phyloP scores from a whole-genome alignment of 208 protist genomes.

The Tritrichomonas foetus region DNA sequence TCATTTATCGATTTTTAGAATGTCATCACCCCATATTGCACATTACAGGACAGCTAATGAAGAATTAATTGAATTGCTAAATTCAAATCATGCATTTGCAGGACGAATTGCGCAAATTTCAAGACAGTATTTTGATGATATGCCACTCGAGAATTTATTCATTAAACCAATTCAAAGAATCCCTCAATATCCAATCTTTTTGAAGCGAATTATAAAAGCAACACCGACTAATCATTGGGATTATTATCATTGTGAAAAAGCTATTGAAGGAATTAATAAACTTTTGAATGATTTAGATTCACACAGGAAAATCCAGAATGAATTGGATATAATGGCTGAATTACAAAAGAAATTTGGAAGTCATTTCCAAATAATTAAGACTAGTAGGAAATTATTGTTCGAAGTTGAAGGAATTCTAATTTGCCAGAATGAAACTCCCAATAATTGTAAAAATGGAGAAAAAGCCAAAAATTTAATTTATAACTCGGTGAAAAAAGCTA shows the following conservation, averaged over 20 bases:
- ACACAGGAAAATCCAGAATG: not conserved
- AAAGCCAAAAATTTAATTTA: too few relatives aligned
- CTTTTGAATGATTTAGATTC: not conserved
- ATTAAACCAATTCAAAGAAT: too few relatives aligned
- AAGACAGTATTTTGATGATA: not conserved
- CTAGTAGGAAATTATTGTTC: not conserved
- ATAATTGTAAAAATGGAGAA: too few relatives aligned
- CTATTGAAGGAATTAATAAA: not conserved
- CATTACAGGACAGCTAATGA: not conserved
- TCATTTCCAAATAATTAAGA: not conserved
- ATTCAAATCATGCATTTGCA: not conserved
- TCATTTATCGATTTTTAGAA: not conserved
- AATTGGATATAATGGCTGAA: not conserved
- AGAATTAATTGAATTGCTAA: not conserved
- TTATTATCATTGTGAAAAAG: not conserved
- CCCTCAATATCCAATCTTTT: too few relatives aligned
- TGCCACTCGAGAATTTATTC: too few relatives aligned
- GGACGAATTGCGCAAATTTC: not conserved
- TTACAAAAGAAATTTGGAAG: not conserved
- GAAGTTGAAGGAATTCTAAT: too few relatives aligned
- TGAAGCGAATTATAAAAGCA: too few relatives aligned
- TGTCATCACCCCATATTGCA: not conserved
- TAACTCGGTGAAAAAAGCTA: too few relatives aligned
- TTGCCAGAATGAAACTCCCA: too few relatives aligned
- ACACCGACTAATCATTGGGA: not conserved